Percentiles rank a stretch among this genome's conserved stretches.
phyloP scores from a whole-genome alignment of 2,329 filamentous ascomycete genomes.

The Rhinocladiella similis region DNA sequence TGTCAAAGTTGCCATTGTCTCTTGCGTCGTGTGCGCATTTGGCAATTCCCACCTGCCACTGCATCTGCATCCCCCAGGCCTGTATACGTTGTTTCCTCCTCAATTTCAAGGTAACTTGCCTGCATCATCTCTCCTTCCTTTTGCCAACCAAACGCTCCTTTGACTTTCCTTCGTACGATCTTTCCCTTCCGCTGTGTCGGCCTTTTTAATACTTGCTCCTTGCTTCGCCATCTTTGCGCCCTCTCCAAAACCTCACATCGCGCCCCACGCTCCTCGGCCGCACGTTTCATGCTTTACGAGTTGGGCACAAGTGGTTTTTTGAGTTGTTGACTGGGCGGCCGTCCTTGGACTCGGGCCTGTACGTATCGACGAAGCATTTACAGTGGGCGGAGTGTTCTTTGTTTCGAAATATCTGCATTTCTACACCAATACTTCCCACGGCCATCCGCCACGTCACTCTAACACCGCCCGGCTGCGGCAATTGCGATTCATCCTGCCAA shows the following conservation, averaged over 20 bases:
- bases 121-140: conserved; percentile 19
- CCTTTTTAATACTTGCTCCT: conserved; percentile 14
- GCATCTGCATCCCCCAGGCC: conserved; percentile 23
- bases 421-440: not conserved
- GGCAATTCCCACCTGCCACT: conserved; percentile 21
- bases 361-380: conserved; percentile 8
- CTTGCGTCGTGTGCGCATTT: conserved; percentile 14
- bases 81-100: conserved; percentile 22
- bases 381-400: conserved; percentile 3
- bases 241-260: conserved; percentile 10
- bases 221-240: conserved; percentile 9
- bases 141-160: conserved; percentile 22
- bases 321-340: not conserved
- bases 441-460: too few relatives aligned
- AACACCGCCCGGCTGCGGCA: too few relatives aligned
- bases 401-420: not conserved
- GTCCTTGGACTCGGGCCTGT: not conserved
- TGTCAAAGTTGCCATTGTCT: conserved; percentile 15
- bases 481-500: not conserved
- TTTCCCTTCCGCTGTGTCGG: conserved; percentile 15
- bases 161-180: conserved; percentile 19
- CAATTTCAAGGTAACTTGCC: conserved; percentile 15
- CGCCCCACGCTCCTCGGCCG: conserved; percentile 20
- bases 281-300: conserved; percentile 9
- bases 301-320: conserved; percentile 6